Evolutionary conservation across 129 eudicot species (phyloP), one percentile per base, ranked within the genome.

Genomic region (Centaurea solstitialis): DNA sequence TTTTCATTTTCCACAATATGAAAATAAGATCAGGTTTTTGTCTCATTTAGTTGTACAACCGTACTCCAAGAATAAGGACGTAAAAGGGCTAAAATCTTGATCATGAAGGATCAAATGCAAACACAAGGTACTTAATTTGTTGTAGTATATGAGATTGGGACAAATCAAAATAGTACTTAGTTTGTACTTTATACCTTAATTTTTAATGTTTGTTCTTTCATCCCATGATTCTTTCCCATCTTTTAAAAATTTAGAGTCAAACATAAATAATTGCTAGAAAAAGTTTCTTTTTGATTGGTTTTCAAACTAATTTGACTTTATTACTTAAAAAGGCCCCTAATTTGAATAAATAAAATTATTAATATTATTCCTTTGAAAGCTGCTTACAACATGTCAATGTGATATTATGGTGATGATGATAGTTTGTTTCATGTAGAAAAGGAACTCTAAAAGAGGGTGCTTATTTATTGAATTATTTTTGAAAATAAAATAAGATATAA

Each of bases 131-230:
- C 86, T 76, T 82, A 76, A 76, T 70, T 57, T 11, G 81, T 57
- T 82, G 18, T 67, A 37, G 75, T 39, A 71, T 75, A 68, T 50
- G 70, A 70, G 81, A 82, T 76, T 69, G 81, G 53, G 77, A 69
- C 81, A 82, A 75, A 82, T 82, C 72, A 68, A 68, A 81, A 41
- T 37, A 69, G 80, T 81, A 81, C 86, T 76, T 76, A 76, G 64
- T 24, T 76, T 76, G 86, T 76, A 82, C 86, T 61, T 82, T 76
- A 82, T 82, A 69, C 86, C 81, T 82, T 82, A 77, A 77, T 70
- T 62, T 82, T 77, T 76, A 64, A 77, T 64, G 73, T 82, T 76
- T 70, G 79, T 76, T 82, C 53, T 38, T 82, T 82, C 81, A 70
- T 71, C 81, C 68, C 57, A 70, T 76, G 81, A 82, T 70, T 76